These are phyloP conservation scores for Podaxis sp. DNA, from an alignment of 768 basidiomycete genomes.

Conservation along the genomic window DNA sequence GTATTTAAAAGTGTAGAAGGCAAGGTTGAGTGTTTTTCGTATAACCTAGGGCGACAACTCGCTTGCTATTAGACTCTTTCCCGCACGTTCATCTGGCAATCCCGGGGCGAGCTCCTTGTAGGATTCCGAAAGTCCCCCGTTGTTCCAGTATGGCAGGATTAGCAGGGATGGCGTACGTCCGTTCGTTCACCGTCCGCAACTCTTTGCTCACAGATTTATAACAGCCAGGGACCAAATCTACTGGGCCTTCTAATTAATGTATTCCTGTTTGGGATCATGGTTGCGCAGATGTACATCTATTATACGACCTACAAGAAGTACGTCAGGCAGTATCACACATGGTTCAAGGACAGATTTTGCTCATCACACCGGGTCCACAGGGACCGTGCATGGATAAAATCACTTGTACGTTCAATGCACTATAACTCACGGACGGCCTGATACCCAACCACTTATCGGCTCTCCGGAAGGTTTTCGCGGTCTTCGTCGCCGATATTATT, in stretches of 20 bases:
- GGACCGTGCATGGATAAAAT: background rate
- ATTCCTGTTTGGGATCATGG: constrained; percentile 18
- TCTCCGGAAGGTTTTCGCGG: background rate
- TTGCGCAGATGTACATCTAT: constrained; percentile 17
- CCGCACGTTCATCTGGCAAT: no score
- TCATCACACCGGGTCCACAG: background rate
- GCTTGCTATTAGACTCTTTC: no score
- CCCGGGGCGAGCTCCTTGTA: no score
- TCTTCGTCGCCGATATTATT: background rate
- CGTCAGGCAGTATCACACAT: background rate
- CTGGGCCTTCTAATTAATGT: constrained; percentile 9
- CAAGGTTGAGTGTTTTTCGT: no score
- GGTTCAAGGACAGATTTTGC: background rate
- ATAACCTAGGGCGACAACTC: no score
- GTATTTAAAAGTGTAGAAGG: no score
- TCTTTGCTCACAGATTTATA: background rate
- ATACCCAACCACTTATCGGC: background rate
- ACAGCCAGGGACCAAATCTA: background rate
- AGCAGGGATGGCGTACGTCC: no score
- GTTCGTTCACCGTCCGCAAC: background rate
- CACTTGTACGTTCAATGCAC: background rate
- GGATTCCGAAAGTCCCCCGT: no score
- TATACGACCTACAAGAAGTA: constrained; percentile 18
- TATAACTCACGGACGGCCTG: background rate
- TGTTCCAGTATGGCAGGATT: no score